Base-by-base conservation (phyloP, 2,329 filamentous ascomycete species). In the Acephala macrosclerotiorum region DNA sequence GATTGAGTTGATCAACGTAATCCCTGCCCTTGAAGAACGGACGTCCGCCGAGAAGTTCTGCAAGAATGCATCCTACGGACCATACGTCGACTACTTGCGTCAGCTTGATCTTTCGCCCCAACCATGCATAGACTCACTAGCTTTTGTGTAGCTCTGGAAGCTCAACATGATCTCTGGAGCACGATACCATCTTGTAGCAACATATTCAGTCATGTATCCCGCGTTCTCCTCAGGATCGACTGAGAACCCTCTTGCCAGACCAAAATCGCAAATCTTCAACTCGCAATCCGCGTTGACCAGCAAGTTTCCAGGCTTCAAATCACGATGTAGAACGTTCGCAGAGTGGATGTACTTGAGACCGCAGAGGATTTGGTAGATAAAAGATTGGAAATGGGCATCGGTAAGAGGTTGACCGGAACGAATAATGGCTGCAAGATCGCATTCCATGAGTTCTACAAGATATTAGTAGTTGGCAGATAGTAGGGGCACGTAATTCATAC, bases 121-220 rank as follows among this genome's bases (percentile, higher is more conserved):
- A 3, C 11, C 2, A 33, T 29, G 45, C 25, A 47, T 38, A 38
- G 18, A 95, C 94, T 64, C 89, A 98, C 96, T 99, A 73, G 96
- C 96, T 93, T 99, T 99, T 75, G 96, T 99, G 81, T 99, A 99
- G 83, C 94, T 97, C 81, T 98, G 95, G 88, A 99, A 99, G 84
- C 94, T 97, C 80, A 99, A 84, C 96, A 99, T 99, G 74, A 99
- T 99, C 80, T 99, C 96, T 5, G 96, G 96, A 3, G 96, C 96
- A 81, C 96, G 91, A 80, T 99, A 99, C 96, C 96, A 99, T 83
- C 96, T 88, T 60, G 96, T 99, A 59, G 96, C 96, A 63, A 99
- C 96, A 76, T 99, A 99, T 81, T 99, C 96, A 12, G 96, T 99
- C 96, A 99, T 98, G 81, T 98, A 99, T 25, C 96, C 96, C 20